phyloP scores from a whole-genome alignment of 345 rosid genomes.

The Psidium guajava region DNA sequence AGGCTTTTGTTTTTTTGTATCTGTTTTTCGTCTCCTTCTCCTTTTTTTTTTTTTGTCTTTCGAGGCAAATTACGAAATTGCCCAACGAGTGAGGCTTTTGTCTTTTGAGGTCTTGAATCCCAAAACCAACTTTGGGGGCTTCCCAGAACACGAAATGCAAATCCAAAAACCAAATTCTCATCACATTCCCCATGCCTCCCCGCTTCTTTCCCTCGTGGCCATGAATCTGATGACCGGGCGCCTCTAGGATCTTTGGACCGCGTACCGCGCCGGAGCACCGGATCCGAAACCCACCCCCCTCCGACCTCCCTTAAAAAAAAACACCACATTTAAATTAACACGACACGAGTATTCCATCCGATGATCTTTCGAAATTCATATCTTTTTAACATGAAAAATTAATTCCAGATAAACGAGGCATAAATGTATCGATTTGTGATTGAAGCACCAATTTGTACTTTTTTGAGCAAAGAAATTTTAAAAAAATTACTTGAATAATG shows the following conservation, averaged over 20 bases:
- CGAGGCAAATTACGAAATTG: background rate
- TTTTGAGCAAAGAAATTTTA: too few species aligned
- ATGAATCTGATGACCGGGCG: background rate
- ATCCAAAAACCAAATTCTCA: background rate
- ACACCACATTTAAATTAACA: too few species aligned
- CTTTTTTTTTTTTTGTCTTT: background rate
- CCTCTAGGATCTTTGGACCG: background rate
- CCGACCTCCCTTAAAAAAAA: too few species aligned
- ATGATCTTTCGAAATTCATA: too few species aligned
- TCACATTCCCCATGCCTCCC: background rate
- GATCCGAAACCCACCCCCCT: background rate
- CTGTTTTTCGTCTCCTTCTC: too few species aligned
- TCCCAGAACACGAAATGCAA: background rate
- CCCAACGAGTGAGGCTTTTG: background rate
- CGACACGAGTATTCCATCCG: too few species aligned
- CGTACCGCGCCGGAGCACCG: background rate
- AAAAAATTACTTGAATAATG: too few species aligned
- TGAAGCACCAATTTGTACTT: too few species aligned
- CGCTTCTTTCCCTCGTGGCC: background rate
- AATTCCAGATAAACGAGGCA: too few species aligned
- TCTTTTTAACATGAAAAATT: too few species aligned
- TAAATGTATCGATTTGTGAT: too few species aligned
- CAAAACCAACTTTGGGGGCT: background rate
- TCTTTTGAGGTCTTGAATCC: too few species aligned
- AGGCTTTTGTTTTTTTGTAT: background rate